Evolutionary conservation across 805 yeast species (phyloP), one percentile per base, ranked within the genome.

Genomic region (Yamadazyma tumulicola): DNA sequence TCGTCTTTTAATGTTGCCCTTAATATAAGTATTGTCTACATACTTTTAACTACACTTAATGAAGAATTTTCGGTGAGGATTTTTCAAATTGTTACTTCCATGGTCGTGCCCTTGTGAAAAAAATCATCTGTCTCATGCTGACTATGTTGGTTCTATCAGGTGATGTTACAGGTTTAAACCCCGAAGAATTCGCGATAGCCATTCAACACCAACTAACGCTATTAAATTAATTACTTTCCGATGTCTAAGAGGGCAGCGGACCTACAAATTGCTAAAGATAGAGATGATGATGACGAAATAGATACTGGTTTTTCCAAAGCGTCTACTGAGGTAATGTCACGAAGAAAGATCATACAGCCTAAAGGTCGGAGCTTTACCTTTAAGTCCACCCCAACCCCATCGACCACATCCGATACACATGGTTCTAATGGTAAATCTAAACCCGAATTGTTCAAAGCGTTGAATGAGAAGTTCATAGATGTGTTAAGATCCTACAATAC

Each of bases 171-270:
- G n/a, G n/a, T n/a, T n/a, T n/a, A n/a, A n/a, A n/a, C n/a, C n/a
- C n/a, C n/a, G n/a, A n/a, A n/a, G n/a, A n/a, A n/a, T n/a, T n/a
- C n/a, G n/a, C n/a, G n/a, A n/a, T n/a, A n/a, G n/a, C n/a, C n/a
- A n/a, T n/a, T n/a, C n/a, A n/a, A n/a, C n/a, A n/a, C n/a, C n/a
- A n/a, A n/a, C n/a, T n/a, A n/a, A n/a, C n/a, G n/a, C n/a, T n/a
- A n/a, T n/a, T n/a, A n/a, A n/a, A n/a, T n/a, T n/a, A n/a, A n/a
- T n/a, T n/a, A n/a, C n/a, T n/a, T n/a, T n/a, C n/a, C n/a, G n/a
- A 78, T 77, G 85, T 70, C 81, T 18, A 86, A 86, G 55, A 72
- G 96, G 59, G 61, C 70, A 35, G 87, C 88, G 14, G 74, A 67
- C 33, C 57, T 66, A 14, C 95, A 86, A 56, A 63, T 85, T 31